Conservation (phyloP, 75 land plant species). For the Adiantum capillusveneris region DNA sequence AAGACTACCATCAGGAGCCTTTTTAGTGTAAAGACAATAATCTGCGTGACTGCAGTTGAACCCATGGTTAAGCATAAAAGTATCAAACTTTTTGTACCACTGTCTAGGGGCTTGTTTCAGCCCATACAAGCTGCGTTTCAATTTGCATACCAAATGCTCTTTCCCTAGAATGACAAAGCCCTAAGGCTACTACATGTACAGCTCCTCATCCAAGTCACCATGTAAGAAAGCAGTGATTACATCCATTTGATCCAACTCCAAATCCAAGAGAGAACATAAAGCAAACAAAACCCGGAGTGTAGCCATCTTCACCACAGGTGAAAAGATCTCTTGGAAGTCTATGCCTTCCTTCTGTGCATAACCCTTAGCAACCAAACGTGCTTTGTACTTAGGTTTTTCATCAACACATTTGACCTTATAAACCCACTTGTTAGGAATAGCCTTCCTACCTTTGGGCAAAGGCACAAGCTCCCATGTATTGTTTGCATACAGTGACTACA, state of each 20-base stretch:
- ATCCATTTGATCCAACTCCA: not conserved
- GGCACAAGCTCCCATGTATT: conserved; percentile 3
- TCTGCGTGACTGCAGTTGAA: too few relatives aligned
- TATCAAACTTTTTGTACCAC: not conserved
- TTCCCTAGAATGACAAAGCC: not conserved
- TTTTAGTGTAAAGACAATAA: not conserved
- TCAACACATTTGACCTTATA: conserved; percentile 3
- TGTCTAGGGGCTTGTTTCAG: conserved; percentile 5
- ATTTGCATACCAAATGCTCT: conserved; percentile 1
- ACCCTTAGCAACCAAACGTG: conserved; percentile 13
- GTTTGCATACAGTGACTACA: not conserved
- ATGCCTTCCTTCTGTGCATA: conserved; percentile 3
- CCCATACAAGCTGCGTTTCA: conserved; percentile 1
- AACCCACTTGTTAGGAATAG: conserved; percentile 7
- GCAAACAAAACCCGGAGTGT: not conserved
- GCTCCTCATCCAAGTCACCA: not conserved
- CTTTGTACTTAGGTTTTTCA: conserved; percentile 5
- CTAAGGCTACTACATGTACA: not conserved
- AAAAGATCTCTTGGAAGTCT: conserved; percentile 4
- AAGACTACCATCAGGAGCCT: not conserved
- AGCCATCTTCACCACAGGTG: conserved; percentile 5
- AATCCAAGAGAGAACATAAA: not conserved
- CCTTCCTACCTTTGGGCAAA: not conserved
- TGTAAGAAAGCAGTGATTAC: not conserved
- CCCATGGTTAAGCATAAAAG: conserved; percentile 1